Evolutionary conservation across 495 filamentous ascomycete genomes (phyloP).

Genomic region (Penicillium robsamsonii): DNA sequence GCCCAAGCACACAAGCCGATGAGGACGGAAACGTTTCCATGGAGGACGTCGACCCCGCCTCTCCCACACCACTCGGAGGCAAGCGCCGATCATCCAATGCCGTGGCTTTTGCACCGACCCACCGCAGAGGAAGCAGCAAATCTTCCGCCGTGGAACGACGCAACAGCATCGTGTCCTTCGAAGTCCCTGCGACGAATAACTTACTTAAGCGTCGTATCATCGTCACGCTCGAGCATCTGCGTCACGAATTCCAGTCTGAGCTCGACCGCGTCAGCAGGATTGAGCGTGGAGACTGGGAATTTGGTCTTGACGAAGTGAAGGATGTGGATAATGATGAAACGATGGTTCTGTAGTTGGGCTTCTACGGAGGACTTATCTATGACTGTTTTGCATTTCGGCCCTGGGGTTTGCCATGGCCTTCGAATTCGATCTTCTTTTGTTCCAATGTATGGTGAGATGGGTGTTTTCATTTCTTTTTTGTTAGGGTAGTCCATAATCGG

Average conservation of each 20-base stretch:
- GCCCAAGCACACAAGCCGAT: slow-evolving; percentile 35
- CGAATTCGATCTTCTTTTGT: slow-evolving; percentile 15
- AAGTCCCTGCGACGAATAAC: slow-evolving; percentile 7
- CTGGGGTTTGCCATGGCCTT: not conserved
- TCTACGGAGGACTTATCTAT: slow-evolving; percentile 6
- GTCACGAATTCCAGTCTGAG: slow-evolving; percentile 81
- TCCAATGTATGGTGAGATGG: slow-evolving; percentile 18
- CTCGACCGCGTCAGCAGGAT: slow-evolving; percentile 71
- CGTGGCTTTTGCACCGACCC: slow-evolving; percentile 15
- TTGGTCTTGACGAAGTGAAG: slow-evolving; percentile 43
- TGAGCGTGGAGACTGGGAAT: slow-evolving; percentile 60
- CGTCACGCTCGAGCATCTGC: slow-evolving; percentile 78
- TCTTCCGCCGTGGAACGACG: slow-evolving; percentile 9
- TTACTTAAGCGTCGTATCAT: slow-evolving; percentile 46
- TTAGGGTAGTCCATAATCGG: slow-evolving; percentile 19
- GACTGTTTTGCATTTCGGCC: slow-evolving; percentile 10
- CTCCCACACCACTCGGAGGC: slow-evolving; percentile 14
- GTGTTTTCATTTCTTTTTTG: slow-evolving; percentile 19
- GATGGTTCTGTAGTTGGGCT: slow-evolving; percentile 40
- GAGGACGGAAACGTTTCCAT: slow-evolving; percentile 45
- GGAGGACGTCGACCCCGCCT: slow-evolving; percentile 32
- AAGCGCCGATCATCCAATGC: slow-evolving; percentile 17
- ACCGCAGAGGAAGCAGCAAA: slow-evolving; percentile 30
- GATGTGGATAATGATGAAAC: slow-evolving; percentile 39
- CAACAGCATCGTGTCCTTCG: slow-evolving; percentile 5